Evolutionary conservation across 225 moss, liverwort and hornwort species (phyloP), one percentile per base, ranked within the genome.

Genomic region (Bryum argenteum): DNA sequence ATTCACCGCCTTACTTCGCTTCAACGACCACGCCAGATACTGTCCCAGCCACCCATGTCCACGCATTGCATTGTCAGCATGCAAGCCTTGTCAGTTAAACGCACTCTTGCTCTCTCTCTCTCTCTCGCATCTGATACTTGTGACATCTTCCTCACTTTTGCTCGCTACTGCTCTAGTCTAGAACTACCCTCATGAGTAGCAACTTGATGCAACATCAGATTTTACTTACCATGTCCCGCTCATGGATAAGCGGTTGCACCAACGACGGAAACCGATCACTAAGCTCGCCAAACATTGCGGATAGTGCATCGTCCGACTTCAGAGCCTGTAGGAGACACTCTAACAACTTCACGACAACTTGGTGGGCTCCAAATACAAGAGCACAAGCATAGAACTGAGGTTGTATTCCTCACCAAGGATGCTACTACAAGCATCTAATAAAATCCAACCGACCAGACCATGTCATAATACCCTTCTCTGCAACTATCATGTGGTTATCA

Each of bases 11-110:
- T 92, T 90, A 64, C 92, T 92, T 41, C 90, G 82, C 79, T 90
- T 92, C 84, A 92, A 28, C 39, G 92, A 92, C 92, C 92, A 92
- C 24, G 90, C 88, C 17, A 92, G 81, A 66, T 92, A 92, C 87
- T 87, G 77, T 45, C 64, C 21, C 54, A 4, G 8, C 18, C 55
- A 48, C 17, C 54, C 54, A 54, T 7, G 52, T 20, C 20, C 54
- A 48, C 14, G 11, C 44, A 44, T 44, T 33, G 33, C 33, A 6
- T 33, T 33, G 33, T 33, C 33, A 33, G 33, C 33, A 33, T 33
- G 33, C 33, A 33, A 33, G 5, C 7, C 33, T 33, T 5, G 3
- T 33, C 33, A 3, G 33, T 33, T 26, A 26, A 26, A 26, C 2
- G 2, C 4, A 26, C 26, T 2, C 26, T 2, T 2, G 2, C 26